phyloP scores from a whole-genome alignment of 2,329 filamentous ascomycete genomes.

The Ascochyta rabiei region DNA sequence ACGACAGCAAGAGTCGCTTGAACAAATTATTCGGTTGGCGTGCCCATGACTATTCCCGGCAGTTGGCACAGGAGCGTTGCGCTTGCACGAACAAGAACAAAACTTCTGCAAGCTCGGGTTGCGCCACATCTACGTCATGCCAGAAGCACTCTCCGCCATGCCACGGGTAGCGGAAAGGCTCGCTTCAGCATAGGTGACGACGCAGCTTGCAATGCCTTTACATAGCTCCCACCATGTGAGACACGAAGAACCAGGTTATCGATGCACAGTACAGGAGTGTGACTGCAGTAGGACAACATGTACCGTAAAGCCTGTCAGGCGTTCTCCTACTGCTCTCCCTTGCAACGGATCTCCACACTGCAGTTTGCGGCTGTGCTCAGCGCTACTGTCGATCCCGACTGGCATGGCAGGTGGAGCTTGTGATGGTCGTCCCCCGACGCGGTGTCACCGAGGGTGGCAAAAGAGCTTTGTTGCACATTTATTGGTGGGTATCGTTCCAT shows the following conservation, averaged over 20 bases:
- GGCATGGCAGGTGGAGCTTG: constrained; percentile 8
- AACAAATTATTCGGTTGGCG: background rate
- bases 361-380: constrained; percentile 17
- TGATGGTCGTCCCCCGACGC: constrained; percentile 1
- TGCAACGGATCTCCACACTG: constrained; percentile 16
- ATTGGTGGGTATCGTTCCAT: constrained; percentile 21
- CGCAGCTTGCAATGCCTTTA: constrained; percentile 7
- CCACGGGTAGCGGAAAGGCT: constrained; percentile 15
- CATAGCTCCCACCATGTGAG: background rate
- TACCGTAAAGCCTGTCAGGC: background rate
- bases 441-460: constrained; percentile 19
- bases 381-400: constrained; percentile 18
- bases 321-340: constrained; percentile 3
- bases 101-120: background rate
- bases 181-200: constrained; percentile 1
- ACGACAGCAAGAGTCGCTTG: background rate
- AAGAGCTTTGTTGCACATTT: background rate
- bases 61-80: background rate
- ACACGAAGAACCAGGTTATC: background rate
- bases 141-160: constrained; percentile 27
- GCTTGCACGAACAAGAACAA: background rate
- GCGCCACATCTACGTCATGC: constrained; percentile 25
- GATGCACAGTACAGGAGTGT: background rate
- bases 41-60: background rate
- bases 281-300: background rate